phyloP scores from a whole-genome alignment of 495 filamentous ascomycete species.

The Penicillium nucicola region DNA sequence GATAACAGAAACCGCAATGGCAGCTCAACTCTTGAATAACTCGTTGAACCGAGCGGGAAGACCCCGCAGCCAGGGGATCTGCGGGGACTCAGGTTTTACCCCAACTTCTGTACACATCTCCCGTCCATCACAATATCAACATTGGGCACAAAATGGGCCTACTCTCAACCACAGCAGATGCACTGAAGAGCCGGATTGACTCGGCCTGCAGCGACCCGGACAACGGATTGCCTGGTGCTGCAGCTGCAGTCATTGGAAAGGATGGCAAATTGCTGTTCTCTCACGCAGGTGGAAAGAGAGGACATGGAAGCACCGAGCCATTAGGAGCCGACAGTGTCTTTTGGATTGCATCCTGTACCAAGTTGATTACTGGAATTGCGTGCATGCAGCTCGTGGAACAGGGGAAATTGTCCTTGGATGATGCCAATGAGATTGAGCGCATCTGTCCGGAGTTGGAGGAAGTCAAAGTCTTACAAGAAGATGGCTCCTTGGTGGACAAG shows the following conservation, averaged over 20 bases:
- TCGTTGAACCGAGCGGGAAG: too few species aligned
- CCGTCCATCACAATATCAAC: too few species aligned
- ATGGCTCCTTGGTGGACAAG: slow-evolving; percentile 48
- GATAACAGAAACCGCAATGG: too few species aligned
- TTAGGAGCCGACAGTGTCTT: slow-evolving; percentile 53
- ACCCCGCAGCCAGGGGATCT: too few species aligned
- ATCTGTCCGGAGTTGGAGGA: slow-evolving; percentile 50
- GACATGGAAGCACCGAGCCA: slow-evolving; percentile 30
- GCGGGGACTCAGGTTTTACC: too few species aligned
- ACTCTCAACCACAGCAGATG: not conserved
- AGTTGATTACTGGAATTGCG: slow-evolving; percentile 51
- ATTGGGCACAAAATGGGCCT: too few species aligned
- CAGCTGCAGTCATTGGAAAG: slow-evolving; percentile 45
- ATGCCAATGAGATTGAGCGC: slow-evolving; percentile 42
- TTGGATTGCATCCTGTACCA: slow-evolving; percentile 62
- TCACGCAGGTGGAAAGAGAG: slow-evolving; percentile 44
- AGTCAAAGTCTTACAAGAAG: slow-evolving; percentile 42
- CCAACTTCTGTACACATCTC: too few species aligned
- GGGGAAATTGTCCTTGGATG: slow-evolving; percentile 50
- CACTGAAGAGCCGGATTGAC: slow-evolving; percentile 28
- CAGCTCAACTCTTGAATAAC: too few species aligned
- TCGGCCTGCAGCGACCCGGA: slow-evolving; percentile 33
- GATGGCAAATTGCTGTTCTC: slow-evolving; percentile 47
- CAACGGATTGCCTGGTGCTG: slow-evolving; percentile 41
- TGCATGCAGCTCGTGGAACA: slow-evolving; percentile 62